Conservation (phyloP, 208 protist genomes). For the Acanthamoeba comandoni region DNA sequence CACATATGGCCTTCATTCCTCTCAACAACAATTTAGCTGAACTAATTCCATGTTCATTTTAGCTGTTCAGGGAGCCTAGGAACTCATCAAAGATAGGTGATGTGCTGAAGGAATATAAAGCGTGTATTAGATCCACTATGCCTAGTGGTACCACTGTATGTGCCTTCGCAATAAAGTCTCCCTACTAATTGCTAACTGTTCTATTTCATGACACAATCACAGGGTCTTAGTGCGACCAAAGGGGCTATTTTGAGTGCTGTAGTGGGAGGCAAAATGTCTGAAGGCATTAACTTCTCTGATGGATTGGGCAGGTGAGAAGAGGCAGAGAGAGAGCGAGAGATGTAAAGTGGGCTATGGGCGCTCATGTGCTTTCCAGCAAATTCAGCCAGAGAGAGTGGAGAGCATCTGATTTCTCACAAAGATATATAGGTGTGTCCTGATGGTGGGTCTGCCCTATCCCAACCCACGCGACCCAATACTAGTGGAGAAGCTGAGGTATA, state of each 20-base stretch:
- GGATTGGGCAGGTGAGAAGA: slow-evolving; percentile 93
- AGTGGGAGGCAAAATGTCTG: slow-evolving; percentile 96
- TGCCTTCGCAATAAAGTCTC: too few relatives aligned
- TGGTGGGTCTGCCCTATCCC: slow-evolving; percentile 96
- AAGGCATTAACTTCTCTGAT: slow-evolving; percentile 98
- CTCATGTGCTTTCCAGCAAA: too few relatives aligned
- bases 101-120: slow-evolving; percentile 79
- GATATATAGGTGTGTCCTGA: slow-evolving; percentile 90
- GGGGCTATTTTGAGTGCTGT: slow-evolving; percentile 94
- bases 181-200: too few relatives aligned
- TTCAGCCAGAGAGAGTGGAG: too few relatives aligned
- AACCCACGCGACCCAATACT: slow-evolving; percentile 93
- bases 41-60: too few relatives aligned
- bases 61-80: slow-evolving; percentile 91
- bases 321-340: too few relatives aligned
- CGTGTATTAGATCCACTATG: slow-evolving; percentile 73
- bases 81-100: slow-evolving; percentile 48
- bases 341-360: too few relatives aligned
- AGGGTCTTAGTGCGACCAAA: too few relatives aligned
- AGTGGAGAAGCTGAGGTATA: slow-evolving; percentile 89
- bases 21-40: too few relatives aligned
- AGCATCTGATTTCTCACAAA: neutral
- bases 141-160: too few relatives aligned
- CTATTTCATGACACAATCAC: too few relatives aligned
- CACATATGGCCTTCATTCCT: too few relatives aligned